A percentile compares a stretch with the other conserved stretches of the same genome.
phyloP scores from a whole-genome alignment of 495 filamentous ascomycete genomes.

The Lasiosphaeria ovina region DNA sequence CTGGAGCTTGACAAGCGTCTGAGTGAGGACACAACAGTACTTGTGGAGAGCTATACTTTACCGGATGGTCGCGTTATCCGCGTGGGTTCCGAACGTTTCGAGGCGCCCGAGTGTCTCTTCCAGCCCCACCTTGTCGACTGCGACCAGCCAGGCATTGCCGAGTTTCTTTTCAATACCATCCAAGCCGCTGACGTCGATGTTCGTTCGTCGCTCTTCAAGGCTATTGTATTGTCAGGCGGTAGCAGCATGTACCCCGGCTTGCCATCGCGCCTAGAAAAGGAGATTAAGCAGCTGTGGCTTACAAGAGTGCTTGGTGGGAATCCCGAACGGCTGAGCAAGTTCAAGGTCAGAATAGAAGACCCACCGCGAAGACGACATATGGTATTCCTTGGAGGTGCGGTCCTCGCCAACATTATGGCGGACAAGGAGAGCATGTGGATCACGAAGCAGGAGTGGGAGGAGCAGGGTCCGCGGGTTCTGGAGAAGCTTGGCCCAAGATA shows the following conservation, averaged over 20 bases:
- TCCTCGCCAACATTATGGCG: slow-evolving; percentile 97
- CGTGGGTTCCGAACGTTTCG: slow-evolving; percentile 94
- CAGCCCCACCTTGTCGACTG: slow-evolving; percentile 98
- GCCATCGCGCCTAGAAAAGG: slow-evolving; percentile 92
- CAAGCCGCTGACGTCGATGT: slow-evolving; percentile 95
- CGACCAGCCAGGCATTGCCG: slow-evolving; percentile 93
- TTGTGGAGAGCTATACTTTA: slow-evolving; percentile 96
- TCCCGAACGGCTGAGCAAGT: slow-evolving; percentile 92
- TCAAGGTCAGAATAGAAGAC: slow-evolving; percentile 98
- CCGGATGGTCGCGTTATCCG: slow-evolving; percentile 95
- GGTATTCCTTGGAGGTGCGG: slow-evolving; percentile 97
- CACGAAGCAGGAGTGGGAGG: slow-evolving; percentile 91
- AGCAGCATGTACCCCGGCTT: slow-evolving; percentile 98
- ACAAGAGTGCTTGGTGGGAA: slow-evolving; percentile 85
- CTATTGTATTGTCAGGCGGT: slow-evolving; percentile 92
- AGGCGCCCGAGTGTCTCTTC: slow-evolving; percentile 97
- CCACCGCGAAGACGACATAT: slow-evolving; percentile 94
- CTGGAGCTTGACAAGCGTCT: slow-evolving; percentile 93
- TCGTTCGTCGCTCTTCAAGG: slow-evolving; percentile 88
- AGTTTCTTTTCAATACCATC: slow-evolving; percentile 98
- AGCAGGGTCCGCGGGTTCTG: slow-evolving; percentile 81
- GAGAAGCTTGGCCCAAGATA: slow-evolving; percentile 87
- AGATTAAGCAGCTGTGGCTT: slow-evolving; percentile 97
- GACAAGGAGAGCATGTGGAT: slow-evolving; percentile 99
- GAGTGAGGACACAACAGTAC: slow-evolving; percentile 93